phyloP scores from a whole-genome alignment of 805 yeast genomes.

The Pichia paraexigua region DNA sequence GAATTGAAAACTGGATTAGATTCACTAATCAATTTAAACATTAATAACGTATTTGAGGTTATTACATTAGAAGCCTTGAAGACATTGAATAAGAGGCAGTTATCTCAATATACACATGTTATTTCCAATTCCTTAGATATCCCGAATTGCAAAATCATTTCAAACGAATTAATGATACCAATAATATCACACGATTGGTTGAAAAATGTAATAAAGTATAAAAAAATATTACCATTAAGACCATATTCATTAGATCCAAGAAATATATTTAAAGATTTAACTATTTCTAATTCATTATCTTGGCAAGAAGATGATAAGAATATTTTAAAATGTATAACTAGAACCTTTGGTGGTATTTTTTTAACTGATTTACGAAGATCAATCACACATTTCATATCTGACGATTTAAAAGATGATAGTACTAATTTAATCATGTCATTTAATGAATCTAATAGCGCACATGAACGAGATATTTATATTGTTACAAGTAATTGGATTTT shows the following conservation, averaged over 20 bases:
- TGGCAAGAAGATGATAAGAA: constrained; percentile 42
- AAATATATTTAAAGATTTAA: constrained; percentile 53
- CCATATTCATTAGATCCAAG: constrained; percentile 67
- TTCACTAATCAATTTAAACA: neutral
- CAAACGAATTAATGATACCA: constrained; percentile 52
- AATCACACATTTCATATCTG: constrained; percentile 74
- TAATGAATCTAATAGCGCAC: constrained; percentile 20
- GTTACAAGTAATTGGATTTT: constrained; percentile 74
- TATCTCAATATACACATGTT: constrained; percentile 34
- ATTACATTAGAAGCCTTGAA: constrained; percentile 11
- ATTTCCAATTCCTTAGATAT: constrained; percentile 46
- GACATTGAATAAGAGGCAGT: constrained; percentile 10
- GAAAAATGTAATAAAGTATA: constrained; percentile 34
- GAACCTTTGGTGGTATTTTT: constrained; percentile 72
- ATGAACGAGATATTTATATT: constrained; percentile 39
- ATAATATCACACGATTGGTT: constrained; percentile 61
- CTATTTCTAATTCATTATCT: constrained; percentile 45
- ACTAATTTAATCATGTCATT: constrained; percentile 23
- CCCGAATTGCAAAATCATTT: constrained; percentile 35
- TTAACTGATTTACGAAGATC: constrained; percentile 53
- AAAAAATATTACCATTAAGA: constrained; percentile 41
- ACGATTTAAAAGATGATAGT: constrained; percentile 45
- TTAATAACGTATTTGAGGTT: constrained; percentile 1
- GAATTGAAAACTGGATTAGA: neutral
- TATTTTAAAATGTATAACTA: constrained; percentile 58